phyloP scores from a whole-genome alignment of 1,284 basidiomycete genomes.

The Ganoderma multipileum region DNA sequence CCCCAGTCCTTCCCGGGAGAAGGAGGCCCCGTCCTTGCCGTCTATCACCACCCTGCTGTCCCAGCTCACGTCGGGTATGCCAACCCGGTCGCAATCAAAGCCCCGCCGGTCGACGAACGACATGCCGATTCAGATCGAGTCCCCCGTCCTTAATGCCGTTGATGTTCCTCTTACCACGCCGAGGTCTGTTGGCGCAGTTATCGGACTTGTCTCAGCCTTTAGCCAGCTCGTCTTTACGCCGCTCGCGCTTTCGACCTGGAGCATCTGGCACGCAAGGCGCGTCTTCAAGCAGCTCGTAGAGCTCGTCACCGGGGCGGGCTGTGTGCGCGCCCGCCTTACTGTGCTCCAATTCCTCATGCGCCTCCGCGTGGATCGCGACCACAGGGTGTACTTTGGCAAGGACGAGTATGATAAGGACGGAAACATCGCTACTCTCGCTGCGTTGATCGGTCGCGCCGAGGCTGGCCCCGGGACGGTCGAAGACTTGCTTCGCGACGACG shows the following conservation, averaged over 20 bases:
- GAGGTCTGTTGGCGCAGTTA: constrained; percentile 63
- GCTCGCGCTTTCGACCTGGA: constrained; percentile 51
- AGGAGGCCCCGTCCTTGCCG: constrained; percentile 54
- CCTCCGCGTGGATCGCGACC: constrained; percentile 90
- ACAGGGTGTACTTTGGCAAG: constrained; percentile 79
- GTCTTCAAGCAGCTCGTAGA: constrained; percentile 60
- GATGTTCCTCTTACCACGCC: constrained; percentile 42
- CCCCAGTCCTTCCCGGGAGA: constrained; percentile 42
- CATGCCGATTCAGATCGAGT: constrained; percentile 36
- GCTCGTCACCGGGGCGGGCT: constrained; percentile 53
- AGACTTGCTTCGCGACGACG: constrained; percentile 37
- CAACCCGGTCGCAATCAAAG: constrained; percentile 64
- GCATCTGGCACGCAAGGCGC: constrained; percentile 55
- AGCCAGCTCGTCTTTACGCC: constrained; percentile 75
- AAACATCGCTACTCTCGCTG: constrained; percentile 57
- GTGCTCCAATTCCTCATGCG: constrained; percentile 91
- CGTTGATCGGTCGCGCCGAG: constrained; percentile 57
- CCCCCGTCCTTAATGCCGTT: constrained; percentile 31
- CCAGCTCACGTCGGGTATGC: constrained; percentile 57
- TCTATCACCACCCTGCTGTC: constrained; percentile 70
- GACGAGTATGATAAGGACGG: constrained; percentile 60
- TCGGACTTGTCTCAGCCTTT: constrained; percentile 72
- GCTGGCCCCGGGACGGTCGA: constrained; percentile 29
- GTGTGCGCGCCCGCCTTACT: constrained; percentile 71
- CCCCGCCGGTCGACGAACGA: constrained; percentile 40